phyloP scores from a whole-genome alignment of 2,329 filamentous ascomycete genomes.

The Clonostachys sp. region DNA sequence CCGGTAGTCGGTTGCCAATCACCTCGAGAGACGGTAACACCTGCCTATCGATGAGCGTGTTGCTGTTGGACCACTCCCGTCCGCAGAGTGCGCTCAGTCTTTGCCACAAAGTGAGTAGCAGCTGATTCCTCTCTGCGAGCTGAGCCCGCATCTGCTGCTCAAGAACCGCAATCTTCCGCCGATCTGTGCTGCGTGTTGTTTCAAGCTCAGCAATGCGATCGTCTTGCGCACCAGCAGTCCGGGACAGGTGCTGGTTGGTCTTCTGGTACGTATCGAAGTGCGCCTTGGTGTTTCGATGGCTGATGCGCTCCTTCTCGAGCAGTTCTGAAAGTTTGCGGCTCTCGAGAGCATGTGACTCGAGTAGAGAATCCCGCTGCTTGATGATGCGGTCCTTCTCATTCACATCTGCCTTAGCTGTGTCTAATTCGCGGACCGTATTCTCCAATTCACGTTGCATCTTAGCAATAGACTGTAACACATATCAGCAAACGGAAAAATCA shows the following conservation, averaged over 20 bases:
- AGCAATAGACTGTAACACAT: conserved; percentile 61
- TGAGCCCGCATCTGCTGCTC: conserved; percentile 84
- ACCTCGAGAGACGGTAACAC: conserved; percentile 78
- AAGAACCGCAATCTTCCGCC: conserved; percentile 68
- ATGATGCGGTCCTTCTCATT: conserved; percentile 90
- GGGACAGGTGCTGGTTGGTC: conserved; percentile 80
- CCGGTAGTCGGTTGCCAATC: conserved; percentile 77
- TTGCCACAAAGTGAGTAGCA: conserved; percentile 88
- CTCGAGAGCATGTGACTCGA: conserved; percentile 87
- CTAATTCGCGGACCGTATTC: conserved; percentile 75
- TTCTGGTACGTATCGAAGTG: conserved; percentile 86
- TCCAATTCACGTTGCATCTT: conserved; percentile 88
- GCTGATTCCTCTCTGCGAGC: conserved; percentile 80
- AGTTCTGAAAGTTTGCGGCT: conserved; percentile 79
- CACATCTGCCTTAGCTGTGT: conserved; percentile 69
- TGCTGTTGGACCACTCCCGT: conserved; percentile 84
- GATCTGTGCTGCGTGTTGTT: conserved; percentile 70
- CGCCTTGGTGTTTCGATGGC: conserved; percentile 79
- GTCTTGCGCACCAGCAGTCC: conserved; percentile 81
- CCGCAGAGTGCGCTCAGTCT: conserved; percentile 82
- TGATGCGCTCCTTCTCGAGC: conserved; percentile 84
- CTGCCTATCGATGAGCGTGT: conserved; percentile 84
- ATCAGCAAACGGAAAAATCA: background rate
- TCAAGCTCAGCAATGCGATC: conserved; percentile 83
- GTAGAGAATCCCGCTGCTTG: conserved; percentile 79